Conservation (phyloP, 1,284 basidiomycete genomes). For the Rugosomyces carneus region DNA sequence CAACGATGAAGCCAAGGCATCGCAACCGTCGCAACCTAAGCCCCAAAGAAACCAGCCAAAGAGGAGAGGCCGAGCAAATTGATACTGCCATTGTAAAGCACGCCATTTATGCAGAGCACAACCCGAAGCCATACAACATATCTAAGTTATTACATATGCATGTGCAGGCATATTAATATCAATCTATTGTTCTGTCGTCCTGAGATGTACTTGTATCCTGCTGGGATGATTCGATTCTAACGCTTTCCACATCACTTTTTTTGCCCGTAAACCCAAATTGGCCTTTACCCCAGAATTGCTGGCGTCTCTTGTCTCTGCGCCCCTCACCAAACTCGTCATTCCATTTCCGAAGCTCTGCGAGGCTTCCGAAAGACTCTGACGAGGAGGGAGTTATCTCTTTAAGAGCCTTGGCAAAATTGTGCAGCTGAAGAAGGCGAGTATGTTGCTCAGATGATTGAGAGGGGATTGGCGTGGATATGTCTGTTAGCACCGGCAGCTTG, state of each 20-base stretch:
- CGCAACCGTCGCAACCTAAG: constrained; percentile 19
- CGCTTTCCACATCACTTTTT: constrained; percentile 33
- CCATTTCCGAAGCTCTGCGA: constrained; percentile 83
- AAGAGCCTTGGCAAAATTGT: constrained; percentile 77
- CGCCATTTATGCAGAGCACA: background rate
- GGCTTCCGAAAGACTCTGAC: constrained; percentile 73
- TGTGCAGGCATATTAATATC: constrained; percentile 3
- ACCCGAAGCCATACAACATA: background rate
- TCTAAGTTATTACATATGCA: background rate
- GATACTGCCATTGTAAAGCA: constrained; percentile 14
- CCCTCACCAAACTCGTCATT: constrained; percentile 90
- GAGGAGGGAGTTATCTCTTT: constrained; percentile 84
- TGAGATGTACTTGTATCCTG: constrained; percentile 1
- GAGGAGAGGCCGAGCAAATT: constrained; percentile 13
- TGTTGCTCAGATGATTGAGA: constrained; percentile 12
- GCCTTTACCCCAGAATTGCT: constrained; percentile 70
- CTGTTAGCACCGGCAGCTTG: constrained; percentile 1
- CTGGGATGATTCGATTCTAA: constrained; percentile 26
- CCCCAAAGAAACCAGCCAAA: constrained; percentile 13
- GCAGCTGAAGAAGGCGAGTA: constrained; percentile 44
- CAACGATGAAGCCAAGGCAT: constrained; percentile 28
- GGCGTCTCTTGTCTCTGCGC: constrained; percentile 49
- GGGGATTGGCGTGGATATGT: background rate
- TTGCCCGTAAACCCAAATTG: constrained; percentile 64
- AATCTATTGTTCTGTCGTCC: constrained; percentile 9